Evolutionary conservation across 805 yeast species (phyloP).

Genomic region (Pichia scutulata): DNA sequence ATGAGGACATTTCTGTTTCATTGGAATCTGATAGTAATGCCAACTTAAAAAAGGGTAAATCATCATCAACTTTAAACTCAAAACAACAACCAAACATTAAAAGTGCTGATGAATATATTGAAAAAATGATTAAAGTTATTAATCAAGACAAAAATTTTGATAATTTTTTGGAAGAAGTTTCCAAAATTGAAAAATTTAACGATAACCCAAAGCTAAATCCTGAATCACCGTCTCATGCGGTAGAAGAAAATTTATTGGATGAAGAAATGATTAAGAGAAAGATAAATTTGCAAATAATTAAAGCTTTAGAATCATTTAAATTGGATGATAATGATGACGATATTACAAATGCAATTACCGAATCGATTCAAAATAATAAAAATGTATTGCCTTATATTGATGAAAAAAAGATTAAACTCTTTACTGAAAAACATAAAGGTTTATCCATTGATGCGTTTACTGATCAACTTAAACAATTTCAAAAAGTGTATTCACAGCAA

Average conservation of each 20-base stretch:
- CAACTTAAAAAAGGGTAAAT: background rate
- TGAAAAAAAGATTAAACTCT: background rate
- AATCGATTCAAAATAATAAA: constrained; percentile 12
- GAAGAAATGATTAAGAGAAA: constrained; percentile 9
- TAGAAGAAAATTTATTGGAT: background rate
- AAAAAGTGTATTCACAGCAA: background rate
- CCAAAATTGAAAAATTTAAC: constrained; percentile 12
- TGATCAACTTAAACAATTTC: background rate
- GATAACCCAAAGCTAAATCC: background rate
- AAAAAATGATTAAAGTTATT: constrained; percentile 18
- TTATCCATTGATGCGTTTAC: constrained; percentile 1
- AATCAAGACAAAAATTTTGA: constrained; percentile 21
- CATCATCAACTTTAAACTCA: background rate
- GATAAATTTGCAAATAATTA: constrained; percentile 18
- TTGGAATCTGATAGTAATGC: constrained; percentile 3
- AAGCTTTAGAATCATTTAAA: constrained; percentile 20
- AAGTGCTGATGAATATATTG: constrained; percentile 19
- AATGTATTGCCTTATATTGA: constrained; percentile 4
- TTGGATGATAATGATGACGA: constrained; percentile 16
- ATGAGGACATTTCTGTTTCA: background rate
- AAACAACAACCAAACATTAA: background rate
- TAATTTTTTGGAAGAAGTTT: constrained; percentile 18
- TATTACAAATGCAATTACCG: constrained; percentile 16
- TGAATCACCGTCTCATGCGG: background rate
- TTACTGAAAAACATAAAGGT: background rate